phyloP scores from a whole-genome alignment of 2,329 filamentous ascomycete species.

The Geosmithia putterillii region DNA sequence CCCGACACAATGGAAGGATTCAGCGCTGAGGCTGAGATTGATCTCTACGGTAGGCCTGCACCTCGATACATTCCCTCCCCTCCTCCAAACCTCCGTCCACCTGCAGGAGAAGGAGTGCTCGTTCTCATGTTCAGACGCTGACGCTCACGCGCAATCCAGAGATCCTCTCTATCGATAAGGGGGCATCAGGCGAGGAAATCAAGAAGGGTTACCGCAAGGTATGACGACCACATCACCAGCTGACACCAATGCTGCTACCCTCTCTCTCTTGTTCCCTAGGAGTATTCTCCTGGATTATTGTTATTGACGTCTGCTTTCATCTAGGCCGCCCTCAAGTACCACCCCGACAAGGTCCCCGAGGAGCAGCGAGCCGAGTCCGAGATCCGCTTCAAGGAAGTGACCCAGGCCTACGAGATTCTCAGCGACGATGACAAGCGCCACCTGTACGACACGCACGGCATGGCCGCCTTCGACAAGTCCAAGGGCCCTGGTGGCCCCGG shows the following conservation, averaged over 20 bases:
- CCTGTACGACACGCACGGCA: conserved; percentile 87
- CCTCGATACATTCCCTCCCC: background rate
- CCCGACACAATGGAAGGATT: conserved; percentile 9
- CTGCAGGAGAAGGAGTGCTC: background rate
- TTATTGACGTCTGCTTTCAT: too few relatives aligned
- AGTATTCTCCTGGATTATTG: too few relatives aligned
- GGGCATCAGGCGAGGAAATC: conserved; percentile 67
- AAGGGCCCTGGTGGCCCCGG: conserved; percentile 43
- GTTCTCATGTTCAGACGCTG: background rate
- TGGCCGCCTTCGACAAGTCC: conserved; percentile 83
- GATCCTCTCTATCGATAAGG: conserved; percentile 63
- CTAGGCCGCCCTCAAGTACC: conserved; percentile 80
- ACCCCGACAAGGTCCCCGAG: conserved; percentile 92
- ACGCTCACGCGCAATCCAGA: conserved; percentile 32
- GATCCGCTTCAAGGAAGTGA: conserved; percentile 82
- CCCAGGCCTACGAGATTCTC: conserved; percentile 95
- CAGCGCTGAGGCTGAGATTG: conserved; percentile 28
- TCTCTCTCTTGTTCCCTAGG: too few relatives aligned
- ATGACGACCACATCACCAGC: too few relatives aligned
- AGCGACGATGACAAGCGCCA: conserved; percentile 88
- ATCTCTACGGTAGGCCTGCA: conserved; percentile 51
- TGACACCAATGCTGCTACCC: too few relatives aligned
- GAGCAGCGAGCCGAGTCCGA: conserved; percentile 77
- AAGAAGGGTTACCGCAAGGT: conserved; percentile 97
- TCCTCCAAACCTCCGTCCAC: background rate